Conservation (phyloP, 2,329 filamentous ascomycete genomes). For the Emericellopsis atlantica region DNA sequence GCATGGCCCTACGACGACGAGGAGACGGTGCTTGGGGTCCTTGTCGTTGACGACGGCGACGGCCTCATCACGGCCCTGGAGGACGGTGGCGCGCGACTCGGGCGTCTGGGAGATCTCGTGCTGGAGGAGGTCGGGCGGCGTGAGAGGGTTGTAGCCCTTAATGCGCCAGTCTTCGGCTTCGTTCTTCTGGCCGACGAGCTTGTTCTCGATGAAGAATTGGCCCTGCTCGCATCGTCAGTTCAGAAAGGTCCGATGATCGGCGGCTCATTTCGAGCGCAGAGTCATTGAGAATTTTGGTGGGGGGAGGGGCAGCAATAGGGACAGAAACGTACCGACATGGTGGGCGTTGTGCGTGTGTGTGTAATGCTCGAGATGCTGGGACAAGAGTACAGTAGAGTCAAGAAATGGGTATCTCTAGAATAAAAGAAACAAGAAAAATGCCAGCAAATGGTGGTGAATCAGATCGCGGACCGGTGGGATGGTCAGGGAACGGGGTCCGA, state of each 20-base stretch:
- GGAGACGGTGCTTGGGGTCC: conserved; percentile 45
- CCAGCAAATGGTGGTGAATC: neutral
- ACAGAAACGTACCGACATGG: no score
- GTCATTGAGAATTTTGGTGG: conserved; percentile 1
- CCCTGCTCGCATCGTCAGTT: conserved; percentile 5
- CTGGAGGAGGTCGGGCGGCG: conserved; percentile 86
- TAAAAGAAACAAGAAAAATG: neutral
- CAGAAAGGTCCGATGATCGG: neutral
- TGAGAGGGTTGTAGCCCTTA: conserved; percentile 86
- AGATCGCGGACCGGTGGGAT: no score
- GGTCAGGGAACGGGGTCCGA: no score
- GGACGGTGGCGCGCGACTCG: conserved; percentile 46
- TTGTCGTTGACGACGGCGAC: conserved; percentile 57
- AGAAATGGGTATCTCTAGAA: no score
- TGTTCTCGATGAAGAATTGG: conserved; percentile 64
- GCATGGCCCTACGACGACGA: conserved; percentile 84
- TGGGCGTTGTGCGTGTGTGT: no score
- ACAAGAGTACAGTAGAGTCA: neutral
- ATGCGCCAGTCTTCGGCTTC: conserved; percentile 75
- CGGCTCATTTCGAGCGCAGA: conserved; percentile 11
- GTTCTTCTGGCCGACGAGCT: conserved; percentile 62
- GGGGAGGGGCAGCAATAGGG: conserved; percentile 3
- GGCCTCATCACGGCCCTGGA: conserved; percentile 49
- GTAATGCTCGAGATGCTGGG: neutral
- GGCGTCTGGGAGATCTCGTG: conserved; percentile 65